phyloP scores from a whole-genome alignment of 495 filamentous ascomycete species.

The Aspergillus sclerotioniger region DNA sequence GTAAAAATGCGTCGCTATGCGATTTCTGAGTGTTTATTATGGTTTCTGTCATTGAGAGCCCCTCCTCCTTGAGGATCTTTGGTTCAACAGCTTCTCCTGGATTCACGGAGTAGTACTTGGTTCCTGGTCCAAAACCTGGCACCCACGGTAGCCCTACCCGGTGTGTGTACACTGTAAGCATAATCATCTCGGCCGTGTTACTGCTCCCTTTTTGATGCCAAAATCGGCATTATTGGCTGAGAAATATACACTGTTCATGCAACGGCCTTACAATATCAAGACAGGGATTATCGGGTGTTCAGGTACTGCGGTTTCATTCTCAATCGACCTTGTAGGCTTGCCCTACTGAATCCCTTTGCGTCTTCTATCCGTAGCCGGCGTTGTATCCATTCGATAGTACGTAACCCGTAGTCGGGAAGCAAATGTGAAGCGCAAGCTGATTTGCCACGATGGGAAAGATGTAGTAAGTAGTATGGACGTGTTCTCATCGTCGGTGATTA shows the following conservation, averaged over 20 bases:
- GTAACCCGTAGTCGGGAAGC: not conserved
- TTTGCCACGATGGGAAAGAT: not conserved
- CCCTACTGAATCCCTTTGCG: not conserved
- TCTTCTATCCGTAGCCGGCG: not conserved
- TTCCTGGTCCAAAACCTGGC: no score
- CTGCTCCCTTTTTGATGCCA: no score
- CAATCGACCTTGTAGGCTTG: not conserved
- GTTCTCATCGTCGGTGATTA: not conserved
- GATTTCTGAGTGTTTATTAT: constrained; percentile 1
- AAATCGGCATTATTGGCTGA: no score
- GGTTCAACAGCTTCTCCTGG: not conserved
- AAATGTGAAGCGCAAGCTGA: not conserved
- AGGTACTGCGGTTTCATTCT: not conserved
- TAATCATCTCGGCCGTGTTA: no score
- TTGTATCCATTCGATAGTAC: not conserved
- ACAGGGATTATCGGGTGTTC: no score
- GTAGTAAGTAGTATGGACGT: not conserved
- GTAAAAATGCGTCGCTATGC: constrained; percentile 5
- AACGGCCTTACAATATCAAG: no score
- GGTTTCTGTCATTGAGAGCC: not conserved
- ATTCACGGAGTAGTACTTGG: no score
- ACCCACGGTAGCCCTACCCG: no score
- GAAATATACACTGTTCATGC: no score
- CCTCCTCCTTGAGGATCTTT: not conserved
- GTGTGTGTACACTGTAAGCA: no score